phyloP scores from a whole-genome alignment of 2,329 filamentous ascomycete species.

The Colletotrichum noveboracense region DNA sequence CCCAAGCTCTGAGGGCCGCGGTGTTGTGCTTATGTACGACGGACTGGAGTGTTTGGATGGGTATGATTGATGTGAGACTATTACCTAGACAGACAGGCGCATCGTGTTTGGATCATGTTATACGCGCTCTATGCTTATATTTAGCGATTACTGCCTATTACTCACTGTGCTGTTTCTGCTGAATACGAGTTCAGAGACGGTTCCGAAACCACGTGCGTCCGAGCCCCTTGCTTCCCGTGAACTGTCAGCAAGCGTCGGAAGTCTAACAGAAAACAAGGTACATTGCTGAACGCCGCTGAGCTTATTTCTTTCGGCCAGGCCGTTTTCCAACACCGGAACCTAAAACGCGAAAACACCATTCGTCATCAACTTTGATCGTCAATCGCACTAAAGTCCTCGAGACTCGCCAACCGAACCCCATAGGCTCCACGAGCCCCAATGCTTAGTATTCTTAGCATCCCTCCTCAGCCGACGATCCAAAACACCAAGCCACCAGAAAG shows the following conservation, averaged over 20 bases:
- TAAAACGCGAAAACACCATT: not conserved
- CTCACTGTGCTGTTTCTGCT: not conserved
- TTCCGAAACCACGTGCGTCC: not conserved
- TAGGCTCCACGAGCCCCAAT: not conserved
- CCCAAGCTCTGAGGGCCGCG: slow-evolving; percentile 56
- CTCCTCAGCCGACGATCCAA: not conserved
- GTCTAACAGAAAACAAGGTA: not conserved
- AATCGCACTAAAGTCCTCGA: not conserved
- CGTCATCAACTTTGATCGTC: not conserved
- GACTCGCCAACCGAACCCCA: not conserved
- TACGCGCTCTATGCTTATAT: not conserved
- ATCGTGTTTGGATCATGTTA: not conserved
- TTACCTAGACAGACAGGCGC: not conserved
- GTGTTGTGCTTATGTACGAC: not conserved
- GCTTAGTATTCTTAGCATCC: slow-evolving; percentile 3
- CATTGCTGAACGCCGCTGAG: not conserved
- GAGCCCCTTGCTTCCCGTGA: not conserved
- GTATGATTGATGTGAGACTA: not conserved
- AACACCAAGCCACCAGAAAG: not conserved
- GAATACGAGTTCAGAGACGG: not conserved
- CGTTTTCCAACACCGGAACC: not conserved
- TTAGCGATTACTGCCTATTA: not conserved
- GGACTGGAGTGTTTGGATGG: not conserved
- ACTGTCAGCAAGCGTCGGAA: not conserved
- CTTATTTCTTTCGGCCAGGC: not conserved